Evolutionary conservation across 1,284 basidiomycete genomes (phyloP), one percentile per base, ranked within the genome.

Genomic region (Apiotrichum siamense): DNA sequence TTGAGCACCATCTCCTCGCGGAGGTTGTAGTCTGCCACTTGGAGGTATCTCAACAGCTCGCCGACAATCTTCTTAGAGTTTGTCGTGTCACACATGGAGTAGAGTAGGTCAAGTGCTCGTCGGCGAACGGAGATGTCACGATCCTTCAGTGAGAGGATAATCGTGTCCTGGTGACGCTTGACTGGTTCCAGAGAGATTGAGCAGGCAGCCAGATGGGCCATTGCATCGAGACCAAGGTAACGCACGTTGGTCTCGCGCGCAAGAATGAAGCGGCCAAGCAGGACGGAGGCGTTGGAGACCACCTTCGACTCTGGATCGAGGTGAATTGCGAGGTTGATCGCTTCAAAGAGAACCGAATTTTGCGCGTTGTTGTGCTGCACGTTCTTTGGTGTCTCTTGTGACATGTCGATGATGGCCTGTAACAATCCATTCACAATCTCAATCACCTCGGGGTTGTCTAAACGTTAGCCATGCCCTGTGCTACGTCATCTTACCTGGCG

Each of bases 321-420:
- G 73, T 99, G 96, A 59, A 99, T 98, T 15, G 92, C 93, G 40
- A 98, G 84, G 60, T 92, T 83, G 68, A 98, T 98, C 7, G 94
- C 94, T 75, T 99, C 96, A 65, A 98, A 98, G 10, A 98, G 80
- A n/a, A 99, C 84, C 4, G 96, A 88, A 69, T 97, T 93, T 68
- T 96, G 92, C 12, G 94, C 96, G 64, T 98, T 98, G 72, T 96
- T 97, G 70, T 98, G 96, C 68, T 98, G 96, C 13, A 97, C 88
- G 63, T 97, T 97, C 62, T 90, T 82, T 15, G 90, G 87, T 15
- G 87, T 86, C 64, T 96, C 92, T 25, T 90, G 86, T n/a, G 90
- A 90, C 71, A 89, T 91, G 63, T 86, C 86, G 81, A 98, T 88
- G 65, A 93, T 86, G 3, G 86, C 86, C 65, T 92, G 86, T 32